phyloP scores from a whole-genome alignment of 148 eudicot species.

The Dysphania ambrosioides region DNA sequence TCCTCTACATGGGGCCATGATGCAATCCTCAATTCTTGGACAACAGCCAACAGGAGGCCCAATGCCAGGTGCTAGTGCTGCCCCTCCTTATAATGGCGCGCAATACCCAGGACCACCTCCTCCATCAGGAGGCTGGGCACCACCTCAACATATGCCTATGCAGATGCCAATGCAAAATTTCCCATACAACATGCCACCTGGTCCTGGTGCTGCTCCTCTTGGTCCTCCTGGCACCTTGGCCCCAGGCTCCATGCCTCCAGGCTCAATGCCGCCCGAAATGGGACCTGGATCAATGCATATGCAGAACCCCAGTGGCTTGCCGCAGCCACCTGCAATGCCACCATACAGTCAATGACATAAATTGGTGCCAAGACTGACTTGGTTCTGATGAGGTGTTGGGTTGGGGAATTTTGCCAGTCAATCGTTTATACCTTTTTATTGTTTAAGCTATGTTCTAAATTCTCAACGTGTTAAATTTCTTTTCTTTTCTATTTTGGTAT shows the following conservation, averaged over 20 bases:
- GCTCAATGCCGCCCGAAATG: slow-evolving; percentile 14
- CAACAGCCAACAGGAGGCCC: slow-evolving; percentile 51
- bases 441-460: too few relatives aligned
- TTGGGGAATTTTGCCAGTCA: slow-evolving; percentile 4
- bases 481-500: too few relatives aligned
- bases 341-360: slow-evolving; percentile 41
- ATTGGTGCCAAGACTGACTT: background rate
- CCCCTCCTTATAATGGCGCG: slow-evolving; percentile 39
- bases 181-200: slow-evolving; percentile 52
- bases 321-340: slow-evolving; percentile 16
- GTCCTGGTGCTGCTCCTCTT: slow-evolving; percentile 38
- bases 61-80: slow-evolving; percentile 40
- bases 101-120: slow-evolving; percentile 48
- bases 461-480: too few relatives aligned
- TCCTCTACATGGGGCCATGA: slow-evolving; percentile 42
- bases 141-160: slow-evolving; percentile 47
- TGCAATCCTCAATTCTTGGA: slow-evolving; percentile 47
- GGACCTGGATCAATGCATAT: slow-evolving; percentile 12
- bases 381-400: background rate
- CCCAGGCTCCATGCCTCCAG: slow-evolving; percentile 17
- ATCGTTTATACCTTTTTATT: too few relatives aligned
- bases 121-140: slow-evolving; percentile 66
- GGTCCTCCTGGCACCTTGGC: too few relatives aligned
- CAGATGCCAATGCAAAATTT: slow-evolving; percentile 66
- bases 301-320: slow-evolving; percentile 23